phyloP scores from a whole-genome alignment of 1,284 basidiomycete genomes.

The Sanghuangporus weigelae region DNA sequence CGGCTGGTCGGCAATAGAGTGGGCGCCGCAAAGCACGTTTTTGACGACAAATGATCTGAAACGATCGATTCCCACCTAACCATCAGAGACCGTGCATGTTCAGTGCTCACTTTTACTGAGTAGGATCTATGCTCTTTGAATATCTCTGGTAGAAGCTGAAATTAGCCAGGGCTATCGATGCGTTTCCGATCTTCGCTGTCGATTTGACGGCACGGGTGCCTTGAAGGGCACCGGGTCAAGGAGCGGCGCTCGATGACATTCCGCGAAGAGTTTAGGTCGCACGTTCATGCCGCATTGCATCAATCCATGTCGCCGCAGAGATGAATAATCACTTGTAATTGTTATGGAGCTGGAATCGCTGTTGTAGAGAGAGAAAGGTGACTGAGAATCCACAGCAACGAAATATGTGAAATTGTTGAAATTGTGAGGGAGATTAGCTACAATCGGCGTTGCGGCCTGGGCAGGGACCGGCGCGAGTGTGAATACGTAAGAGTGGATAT shows the following conservation, averaged over 20 bases:
- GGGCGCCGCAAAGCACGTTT: too few species aligned
- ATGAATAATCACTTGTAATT: neutral
- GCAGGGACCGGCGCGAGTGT: too few species aligned
- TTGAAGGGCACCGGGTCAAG: neutral
- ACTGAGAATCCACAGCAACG: neutral
- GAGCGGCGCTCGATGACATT: neutral
- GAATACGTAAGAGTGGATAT: too few species aligned
- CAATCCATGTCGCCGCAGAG: neutral
- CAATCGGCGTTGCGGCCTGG: too few species aligned
- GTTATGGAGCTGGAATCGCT: neutral
- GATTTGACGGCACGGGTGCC: neutral
- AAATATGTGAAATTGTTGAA: neutral
- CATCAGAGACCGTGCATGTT: too few species aligned
- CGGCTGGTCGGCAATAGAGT: too few species aligned
- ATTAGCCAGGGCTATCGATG: neutral
- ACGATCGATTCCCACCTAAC: too few species aligned
- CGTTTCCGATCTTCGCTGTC: neutral
- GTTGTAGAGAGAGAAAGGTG: neutral
- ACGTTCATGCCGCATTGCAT: constrained; percentile 1
- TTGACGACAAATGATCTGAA: too few species aligned
- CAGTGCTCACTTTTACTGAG: neutral
- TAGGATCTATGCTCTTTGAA: neutral
- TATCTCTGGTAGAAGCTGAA: neutral
- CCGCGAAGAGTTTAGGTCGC: neutral
- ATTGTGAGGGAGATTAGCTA: neutral